These are phyloP conservation scores for Kodamaea fukazawae DNA, from an alignment of 805 yeast genomes.

Conservation along the genomic window DNA sequence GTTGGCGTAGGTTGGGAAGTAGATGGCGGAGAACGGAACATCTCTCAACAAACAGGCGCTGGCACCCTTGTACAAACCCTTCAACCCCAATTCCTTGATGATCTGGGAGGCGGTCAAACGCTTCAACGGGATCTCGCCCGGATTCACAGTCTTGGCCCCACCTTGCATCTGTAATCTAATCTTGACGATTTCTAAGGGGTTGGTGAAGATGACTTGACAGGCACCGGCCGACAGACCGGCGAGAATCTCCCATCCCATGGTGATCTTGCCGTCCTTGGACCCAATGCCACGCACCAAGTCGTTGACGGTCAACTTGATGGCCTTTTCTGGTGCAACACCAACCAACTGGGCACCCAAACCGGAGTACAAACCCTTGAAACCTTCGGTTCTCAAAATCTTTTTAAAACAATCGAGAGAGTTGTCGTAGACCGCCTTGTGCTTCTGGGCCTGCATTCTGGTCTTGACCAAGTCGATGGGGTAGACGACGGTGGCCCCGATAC, in stretches of 20 bases:
- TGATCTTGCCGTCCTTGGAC: constrained; percentile 43
- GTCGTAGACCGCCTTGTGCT: constrained; percentile 63
- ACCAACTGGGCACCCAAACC: constrained; percentile 92
- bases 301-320: constrained; percentile 91
- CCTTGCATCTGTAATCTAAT: constrained; percentile 95
- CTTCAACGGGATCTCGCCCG: constrained; percentile 43
- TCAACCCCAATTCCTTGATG: constrained; percentile 72
- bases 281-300: constrained; percentile 79
- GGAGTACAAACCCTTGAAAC: constrained; percentile 80
- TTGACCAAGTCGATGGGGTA: constrained; percentile 95
- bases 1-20: constrained; percentile 96
- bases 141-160: constrained; percentile 42
- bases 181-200: constrained; percentile 93
- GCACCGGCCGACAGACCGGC: constrained; percentile 97
- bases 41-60: constrained; percentile 89
- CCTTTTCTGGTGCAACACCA: constrained; percentile 98
- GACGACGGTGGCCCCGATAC: constrained; percentile 96
- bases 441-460: constrained; percentile 96
- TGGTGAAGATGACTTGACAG: constrained; percentile 93
- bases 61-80: constrained; percentile 89
- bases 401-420: constrained; percentile 84
- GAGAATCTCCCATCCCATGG: constrained; percentile 63
- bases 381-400: constrained; percentile 75
- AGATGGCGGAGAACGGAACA: constrained; percentile 94
- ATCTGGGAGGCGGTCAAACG: constrained; percentile 62